These are phyloP conservation scores for Vaccinium darrowii DNA, from an alignment of 148 eudicot species.

Conservation along the genomic window DNA sequence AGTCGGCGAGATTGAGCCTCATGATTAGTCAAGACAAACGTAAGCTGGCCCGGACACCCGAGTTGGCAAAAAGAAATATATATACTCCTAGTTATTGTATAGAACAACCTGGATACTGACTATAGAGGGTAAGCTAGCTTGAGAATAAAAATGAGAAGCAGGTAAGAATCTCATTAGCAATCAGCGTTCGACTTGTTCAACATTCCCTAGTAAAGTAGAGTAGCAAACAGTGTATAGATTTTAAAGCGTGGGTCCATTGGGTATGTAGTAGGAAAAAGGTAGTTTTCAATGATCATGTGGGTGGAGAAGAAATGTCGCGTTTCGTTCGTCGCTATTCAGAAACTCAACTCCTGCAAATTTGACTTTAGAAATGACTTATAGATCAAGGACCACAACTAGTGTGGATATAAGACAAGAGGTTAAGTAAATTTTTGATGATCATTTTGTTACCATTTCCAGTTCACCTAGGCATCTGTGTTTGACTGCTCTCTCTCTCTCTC, in stretches of 20 bases:
- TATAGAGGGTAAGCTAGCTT: too few species aligned
- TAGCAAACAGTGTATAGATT: background rate
- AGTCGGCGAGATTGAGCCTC: too few species aligned
- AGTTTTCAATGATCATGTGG: background rate
- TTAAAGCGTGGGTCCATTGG: background rate
- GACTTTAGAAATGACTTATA: background rate
- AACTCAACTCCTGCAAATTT: background rate
- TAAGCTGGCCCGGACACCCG: background rate
- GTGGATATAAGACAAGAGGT: background rate
- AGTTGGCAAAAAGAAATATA: too few species aligned
- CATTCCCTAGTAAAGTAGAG: too few species aligned
- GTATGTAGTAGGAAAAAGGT: background rate
- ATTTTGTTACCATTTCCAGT: background rate
- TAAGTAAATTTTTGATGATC: background rate
- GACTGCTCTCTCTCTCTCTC: background rate
- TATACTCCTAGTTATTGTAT: too few species aligned
- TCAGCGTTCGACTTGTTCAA: too few species aligned
- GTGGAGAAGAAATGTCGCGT: background rate
- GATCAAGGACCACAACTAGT: background rate
- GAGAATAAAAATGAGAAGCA: too few species aligned
- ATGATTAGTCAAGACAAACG: background rate
- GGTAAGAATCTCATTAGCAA: too few species aligned
- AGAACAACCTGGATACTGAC: too few species aligned
- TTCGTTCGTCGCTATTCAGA: background rate
- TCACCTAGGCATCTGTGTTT: constrained; percentile 3